phyloP scores from a whole-genome alignment of 2,329 filamentous ascomycete genomes.

The Fusarium acutatum region DNA sequence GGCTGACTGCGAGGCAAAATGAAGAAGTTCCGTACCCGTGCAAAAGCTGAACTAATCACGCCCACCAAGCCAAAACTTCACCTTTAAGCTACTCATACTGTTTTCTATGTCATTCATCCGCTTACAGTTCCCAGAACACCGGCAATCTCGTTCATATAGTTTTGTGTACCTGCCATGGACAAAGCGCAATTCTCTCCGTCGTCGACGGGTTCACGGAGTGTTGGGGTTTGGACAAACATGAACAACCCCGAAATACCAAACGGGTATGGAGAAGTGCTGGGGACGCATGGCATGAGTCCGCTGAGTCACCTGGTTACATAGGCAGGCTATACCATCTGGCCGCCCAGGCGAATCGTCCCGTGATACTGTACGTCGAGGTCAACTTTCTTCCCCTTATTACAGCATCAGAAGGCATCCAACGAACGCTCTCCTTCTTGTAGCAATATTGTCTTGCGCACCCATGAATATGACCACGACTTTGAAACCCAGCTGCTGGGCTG shows the following conservation, averaged over 20 bases:
- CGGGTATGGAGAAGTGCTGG: background rate
- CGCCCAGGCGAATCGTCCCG: background rate
- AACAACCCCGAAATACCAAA: background rate
- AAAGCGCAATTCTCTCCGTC: background rate
- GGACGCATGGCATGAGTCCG: background rate
- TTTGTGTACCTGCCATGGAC: accelerated
- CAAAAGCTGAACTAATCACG: too few relatives aligned
- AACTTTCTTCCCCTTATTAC: accelerated
- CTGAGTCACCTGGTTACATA: background rate
- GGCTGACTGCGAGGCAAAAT: too few relatives aligned
- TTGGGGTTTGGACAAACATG: background rate
- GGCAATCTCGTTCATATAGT: accelerated
- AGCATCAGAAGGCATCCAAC: accelerated
- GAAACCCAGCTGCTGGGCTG: background rate
- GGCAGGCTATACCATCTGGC: background rate
- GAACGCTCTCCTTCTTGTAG: accelerated
- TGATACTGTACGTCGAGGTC: background rate
- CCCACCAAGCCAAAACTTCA: background rate
- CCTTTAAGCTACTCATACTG: background rate
- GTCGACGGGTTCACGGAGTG: accelerated
- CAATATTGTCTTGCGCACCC: accelerated
- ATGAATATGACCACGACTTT: background rate
- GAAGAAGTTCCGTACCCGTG: too few relatives aligned
- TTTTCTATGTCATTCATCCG: too few relatives aligned
- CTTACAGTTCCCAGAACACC: too few relatives aligned